Evolutionary conservation across 108 stramenopile species (phyloP).

Genomic region (Skeletonema marinoi): DNA sequence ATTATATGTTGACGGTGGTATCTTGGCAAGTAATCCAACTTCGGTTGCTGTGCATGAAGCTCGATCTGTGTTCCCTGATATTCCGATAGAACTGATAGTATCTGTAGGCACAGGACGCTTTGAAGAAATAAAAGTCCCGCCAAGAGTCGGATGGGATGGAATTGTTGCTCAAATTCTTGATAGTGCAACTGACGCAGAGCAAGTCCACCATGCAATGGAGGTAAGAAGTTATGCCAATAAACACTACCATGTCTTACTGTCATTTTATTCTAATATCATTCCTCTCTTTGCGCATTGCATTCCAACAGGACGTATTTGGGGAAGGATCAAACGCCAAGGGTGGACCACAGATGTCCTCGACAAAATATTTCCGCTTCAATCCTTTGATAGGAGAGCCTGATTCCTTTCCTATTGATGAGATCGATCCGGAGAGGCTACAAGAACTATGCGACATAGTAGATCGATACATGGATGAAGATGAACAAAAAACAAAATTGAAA

Average conservation of each 20-base stretch:
- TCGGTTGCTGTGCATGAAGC: slow-evolving; percentile 90
- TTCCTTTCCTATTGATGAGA: slow-evolving; percentile 70
- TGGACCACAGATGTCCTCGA: slow-evolving; percentile 51
- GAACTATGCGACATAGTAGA: slow-evolving; percentile 63
- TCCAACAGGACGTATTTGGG: slow-evolving; percentile 68
- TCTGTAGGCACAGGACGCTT: slow-evolving; percentile 47
- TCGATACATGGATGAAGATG: slow-evolving; percentile 72
- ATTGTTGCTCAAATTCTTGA: slow-evolving; percentile 88
- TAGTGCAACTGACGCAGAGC: slow-evolving; percentile 80
- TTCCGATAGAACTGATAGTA: slow-evolving; percentile 84
- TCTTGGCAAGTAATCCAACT: slow-evolving; percentile 86
- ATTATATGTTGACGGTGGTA: slow-evolving; percentile 86
- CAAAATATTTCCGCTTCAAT: slow-evolving; percentile 83
- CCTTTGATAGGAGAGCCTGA: slow-evolving; percentile 69
- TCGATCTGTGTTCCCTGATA: slow-evolving; percentile 77
- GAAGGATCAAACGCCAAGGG: slow-evolving; percentile 54
- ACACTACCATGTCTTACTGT: neutral
- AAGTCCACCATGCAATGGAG: slow-evolving; percentile 46
- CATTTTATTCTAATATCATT: neutral
- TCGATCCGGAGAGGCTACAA: slow-evolving; percentile 66
- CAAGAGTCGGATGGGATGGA: slow-evolving; percentile 88
- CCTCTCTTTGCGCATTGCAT: neutral
- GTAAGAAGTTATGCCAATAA: slow-evolving; percentile 11
- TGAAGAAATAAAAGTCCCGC: slow-evolving; percentile 68
- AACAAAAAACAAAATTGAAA: slow-evolving; percentile 63